These are phyloP conservation scores for Echinochloa phyllopogon DNA, from an alignment of 176 grass and related monocot genomes.

Conservation along the genomic window DNA sequence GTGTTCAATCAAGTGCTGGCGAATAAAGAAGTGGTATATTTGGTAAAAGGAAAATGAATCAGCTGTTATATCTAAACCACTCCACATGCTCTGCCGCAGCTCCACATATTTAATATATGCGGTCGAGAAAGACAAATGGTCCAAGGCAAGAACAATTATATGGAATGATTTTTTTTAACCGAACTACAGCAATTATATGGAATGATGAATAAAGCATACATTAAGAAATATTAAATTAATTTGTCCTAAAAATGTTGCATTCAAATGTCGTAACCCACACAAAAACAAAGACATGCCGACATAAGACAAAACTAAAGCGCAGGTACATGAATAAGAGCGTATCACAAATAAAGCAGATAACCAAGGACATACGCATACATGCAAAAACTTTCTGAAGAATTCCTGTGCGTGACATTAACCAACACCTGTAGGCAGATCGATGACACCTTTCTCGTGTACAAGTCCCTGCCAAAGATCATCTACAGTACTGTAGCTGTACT, in stretches of 20 bases:
- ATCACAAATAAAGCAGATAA: neutral
- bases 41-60: neutral
- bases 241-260: neutral
- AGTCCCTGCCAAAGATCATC: neutral
- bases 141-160: constrained; percentile 5
- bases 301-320: neutral
- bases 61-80: neutral
- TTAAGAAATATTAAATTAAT: neutral
- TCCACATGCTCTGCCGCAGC: constrained; percentile 38
- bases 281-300: constrained; percentile 1
- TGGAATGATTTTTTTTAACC: too few species aligned
- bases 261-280: neutral
- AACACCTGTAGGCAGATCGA: neutral
- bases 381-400: constrained; percentile 7
- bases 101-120: constrained; percentile 19
- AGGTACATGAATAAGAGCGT: neutral
- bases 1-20: constrained; percentile 24
- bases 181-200: constrained; percentile 7
- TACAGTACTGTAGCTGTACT: neutral
- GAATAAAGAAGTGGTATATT: constrained; percentile 6
- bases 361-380: neutral
- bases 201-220: constrained; percentile 12
- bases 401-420: neutral
- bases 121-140: constrained; percentile 29
- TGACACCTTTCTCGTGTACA: neutral